Evolutionary conservation across 306 rosid genomes (phyloP).

Genomic region (Ormosia semicastrata): DNA sequence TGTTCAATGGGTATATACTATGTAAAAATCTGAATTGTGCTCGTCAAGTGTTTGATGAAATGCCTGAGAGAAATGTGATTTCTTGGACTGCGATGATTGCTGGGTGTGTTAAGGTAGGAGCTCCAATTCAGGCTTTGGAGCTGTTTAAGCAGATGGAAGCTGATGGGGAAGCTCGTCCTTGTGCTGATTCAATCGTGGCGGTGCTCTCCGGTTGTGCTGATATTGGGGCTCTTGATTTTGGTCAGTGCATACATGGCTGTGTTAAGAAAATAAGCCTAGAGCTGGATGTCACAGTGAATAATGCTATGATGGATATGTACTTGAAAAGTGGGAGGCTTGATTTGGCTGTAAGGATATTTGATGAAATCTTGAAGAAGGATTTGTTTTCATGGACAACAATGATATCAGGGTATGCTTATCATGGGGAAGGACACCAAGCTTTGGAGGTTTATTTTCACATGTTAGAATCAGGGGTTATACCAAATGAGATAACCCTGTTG

Average conservation of each 20-base stretch:
- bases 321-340: conserved; percentile 35
- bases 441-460: conserved; percentile 19
- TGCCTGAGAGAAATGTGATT: conserved; percentile 22
- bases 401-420: conserved; percentile 30
- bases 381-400: conserved; percentile 32
- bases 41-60: conserved; percentile 21
- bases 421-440: conserved; percentile 19
- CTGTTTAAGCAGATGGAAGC: conserved; percentile 13
- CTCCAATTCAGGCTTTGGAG: conserved; percentile 34
- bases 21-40: neutral
- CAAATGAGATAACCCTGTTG: conserved; percentile 28
- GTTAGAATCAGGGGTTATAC: conserved; percentile 3
- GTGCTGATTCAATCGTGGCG: neutral
- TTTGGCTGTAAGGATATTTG: conserved; percentile 10
- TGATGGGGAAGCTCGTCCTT: neutral
- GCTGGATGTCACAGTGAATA: conserved; percentile 11
- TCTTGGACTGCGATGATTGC: conserved; percentile 31
- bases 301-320: conserved; percentile 28
- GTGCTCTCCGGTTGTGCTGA: conserved; percentile 30
- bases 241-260: conserved; percentile 28
- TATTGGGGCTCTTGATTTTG: conserved; percentile 13
- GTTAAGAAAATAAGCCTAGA: neutral
- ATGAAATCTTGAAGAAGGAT: conserved; percentile 27
- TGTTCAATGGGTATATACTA: neutral
- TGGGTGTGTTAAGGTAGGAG: conserved; percentile 27